Base-by-base conservation (phyloP, 2,329 filamentous ascomycete genomes). In the Diaporthe citrichinensis region DNA sequence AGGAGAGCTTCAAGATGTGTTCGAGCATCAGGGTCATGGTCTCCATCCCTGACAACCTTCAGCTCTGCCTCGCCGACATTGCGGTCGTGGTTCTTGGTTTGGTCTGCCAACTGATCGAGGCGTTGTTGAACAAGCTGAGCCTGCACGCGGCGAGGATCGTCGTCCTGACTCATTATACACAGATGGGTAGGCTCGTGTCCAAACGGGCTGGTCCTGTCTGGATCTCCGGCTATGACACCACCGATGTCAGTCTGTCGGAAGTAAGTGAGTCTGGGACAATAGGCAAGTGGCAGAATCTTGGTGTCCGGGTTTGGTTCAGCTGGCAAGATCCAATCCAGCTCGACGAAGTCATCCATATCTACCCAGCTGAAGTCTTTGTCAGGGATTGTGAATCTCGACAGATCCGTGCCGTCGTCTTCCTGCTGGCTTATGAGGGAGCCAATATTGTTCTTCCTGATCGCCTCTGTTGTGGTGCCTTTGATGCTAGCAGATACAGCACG, bases 341-440 rank as follows among this genome's bases (percentile, higher is more conserved):
- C 97, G 41, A 99, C 96, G 84, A 99, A 99, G 82, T 99, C 97
- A 82, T 99, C 97, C 95, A 99, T 98, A 81, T 99, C 97, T 77
- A 99, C 96, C 97, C 97, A 99, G 73, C 93, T 95, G 79, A 95
- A 92, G 81, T 99, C 97, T 73, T 97, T 94, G 82, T 99, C 97
- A 0, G 97, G 96, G 68, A 99, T 99, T 0, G 93, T 96, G 82
- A 99, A 99, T 72, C 94, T 93, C 0, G 96, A 98, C 68, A 98
- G 88, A 82, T 96, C 93, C 4, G 90, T 90, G 10, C 90, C 90
- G 12, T 90, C 89, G 4, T 86, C 85, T 36, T 91, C 90, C 71
- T 89, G 85, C 72, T 91, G 88, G 4, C 86, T 85, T 65, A 89
- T 86, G 72, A 91, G 83, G 14, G 87, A 86, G 3, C 88, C 85